Evolutionary conservation across 768 basidiomycete genomes (phyloP).

Genomic region (Leucosporidium scottii): DNA sequence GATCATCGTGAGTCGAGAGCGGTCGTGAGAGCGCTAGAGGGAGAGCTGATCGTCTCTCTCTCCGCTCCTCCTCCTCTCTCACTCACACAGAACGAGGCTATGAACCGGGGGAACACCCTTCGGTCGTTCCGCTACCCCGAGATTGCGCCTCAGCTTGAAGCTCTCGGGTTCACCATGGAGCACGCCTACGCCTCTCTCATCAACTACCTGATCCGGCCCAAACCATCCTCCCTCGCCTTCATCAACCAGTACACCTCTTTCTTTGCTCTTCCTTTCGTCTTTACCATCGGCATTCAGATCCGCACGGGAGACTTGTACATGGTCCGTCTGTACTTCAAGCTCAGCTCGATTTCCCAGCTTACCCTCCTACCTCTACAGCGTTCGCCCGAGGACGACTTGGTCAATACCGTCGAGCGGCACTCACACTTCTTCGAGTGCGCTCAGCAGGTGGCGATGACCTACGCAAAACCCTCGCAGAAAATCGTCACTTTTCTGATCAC

Average conservation of each 20-base stretch:
- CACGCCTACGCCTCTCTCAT: constrained; percentile 24
- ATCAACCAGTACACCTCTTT: constrained; percentile 21
- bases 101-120: constrained; percentile 6
- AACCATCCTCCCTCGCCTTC: constrained; percentile 19
- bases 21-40: neutral
- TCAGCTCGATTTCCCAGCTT: no score
- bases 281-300: constrained; percentile 22
- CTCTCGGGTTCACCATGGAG: neutral
- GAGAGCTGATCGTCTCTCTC: neutral
- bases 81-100: neutral
- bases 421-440: constrained; percentile 22
- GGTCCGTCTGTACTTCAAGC: no score
- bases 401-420: constrained; percentile 13
- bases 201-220: constrained; percentile 26
- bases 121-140: neutral
- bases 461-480: constrained; percentile 17
- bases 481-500: constrained; percentile 21
- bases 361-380: constrained; percentile 2
- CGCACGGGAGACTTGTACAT: constrained; percentile 16
- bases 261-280: constrained; percentile 22
- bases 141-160: neutral
- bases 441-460: constrained; percentile 2
- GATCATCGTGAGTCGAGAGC: neutral
- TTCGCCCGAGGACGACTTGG: neutral
- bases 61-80: neutral